Percentiles rank a stretch among this genome's conserved stretches.
These are phyloP conservation scores for Rhytidhysteron rufulum DNA, from an alignment of 2,329 filamentous ascomycete species.

Conservation along the genomic window DNA sequence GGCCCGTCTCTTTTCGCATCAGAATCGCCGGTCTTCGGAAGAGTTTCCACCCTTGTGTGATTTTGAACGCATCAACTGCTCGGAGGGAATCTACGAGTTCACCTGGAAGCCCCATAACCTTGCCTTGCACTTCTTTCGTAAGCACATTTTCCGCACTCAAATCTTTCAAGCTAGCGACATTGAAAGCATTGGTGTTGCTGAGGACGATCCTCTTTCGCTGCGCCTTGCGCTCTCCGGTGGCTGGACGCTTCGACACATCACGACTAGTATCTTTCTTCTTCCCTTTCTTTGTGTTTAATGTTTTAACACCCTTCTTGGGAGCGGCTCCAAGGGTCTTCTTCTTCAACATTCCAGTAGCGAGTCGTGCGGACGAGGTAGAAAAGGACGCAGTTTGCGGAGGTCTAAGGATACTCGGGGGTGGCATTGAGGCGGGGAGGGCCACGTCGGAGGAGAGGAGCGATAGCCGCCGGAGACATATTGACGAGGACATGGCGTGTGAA, in stretches of 20 bases:
- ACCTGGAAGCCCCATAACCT: constrained; percentile 66
- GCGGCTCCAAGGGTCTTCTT: constrained; percentile 20
- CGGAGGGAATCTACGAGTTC: constrained; percentile 74
- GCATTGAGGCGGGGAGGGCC: constrained; percentile 15
- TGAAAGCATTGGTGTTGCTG: constrained; percentile 88
- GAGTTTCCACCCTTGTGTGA: constrained; percentile 79
- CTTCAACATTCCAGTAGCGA: constrained; percentile 21
- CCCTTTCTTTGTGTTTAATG: constrained; percentile 39
- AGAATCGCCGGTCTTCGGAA: constrained; percentile 80
- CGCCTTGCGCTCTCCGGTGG: constrained; percentile 78
- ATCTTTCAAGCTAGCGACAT: constrained; percentile 64
- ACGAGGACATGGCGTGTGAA: constrained; percentile 22
- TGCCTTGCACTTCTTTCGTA: constrained; percentile 50
- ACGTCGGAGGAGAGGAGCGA: constrained; percentile 28
- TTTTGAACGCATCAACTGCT: constrained; percentile 85
- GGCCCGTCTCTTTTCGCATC: constrained; percentile 72
- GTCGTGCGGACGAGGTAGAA: constrained; percentile 29
- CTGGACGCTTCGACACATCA: constrained; percentile 53
- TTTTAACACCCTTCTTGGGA: constrained; percentile 35
- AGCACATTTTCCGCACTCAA: constrained; percentile 53
- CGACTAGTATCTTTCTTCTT: constrained; percentile 39
- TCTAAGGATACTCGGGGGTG: constrained; percentile 20
- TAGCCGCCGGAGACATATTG: constrained; percentile 29
- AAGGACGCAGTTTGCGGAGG: constrained; percentile 25
- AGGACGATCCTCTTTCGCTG: constrained; percentile 85